These are phyloP conservation scores for Plasmodium vinckei DNA, from an alignment of 169 alveolate species.

Conservation along the genomic window DNA sequence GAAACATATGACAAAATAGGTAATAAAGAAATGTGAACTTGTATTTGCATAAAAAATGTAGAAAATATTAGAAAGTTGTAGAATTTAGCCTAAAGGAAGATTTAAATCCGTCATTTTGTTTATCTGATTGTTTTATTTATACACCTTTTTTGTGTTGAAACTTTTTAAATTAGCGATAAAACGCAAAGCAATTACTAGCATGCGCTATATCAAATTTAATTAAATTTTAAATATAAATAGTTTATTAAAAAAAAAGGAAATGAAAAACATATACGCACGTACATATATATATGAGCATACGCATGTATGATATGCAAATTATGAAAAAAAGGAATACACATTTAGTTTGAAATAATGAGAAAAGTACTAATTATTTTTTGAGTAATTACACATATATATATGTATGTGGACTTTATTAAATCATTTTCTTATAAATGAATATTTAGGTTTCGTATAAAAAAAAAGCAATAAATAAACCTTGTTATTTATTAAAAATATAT, in stretches of 20 bases:
- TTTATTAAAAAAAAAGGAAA: constrained; percentile 15
- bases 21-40: constrained; percentile 8
- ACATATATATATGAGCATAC: constrained; percentile 9
- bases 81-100: background rate
- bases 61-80: background rate
- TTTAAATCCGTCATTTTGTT: background rate
- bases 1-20: constrained; percentile 2
- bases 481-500: constrained; percentile 2
- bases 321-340: constrained; percentile 16
- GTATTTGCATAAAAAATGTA: background rate
- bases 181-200: constrained; percentile 13
- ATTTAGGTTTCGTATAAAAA: constrained; percentile 11
- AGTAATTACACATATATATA: constrained; percentile 3
- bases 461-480: constrained; percentile 18
- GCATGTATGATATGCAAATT: constrained; percentile 16
- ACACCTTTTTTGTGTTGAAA: constrained; percentile 9
- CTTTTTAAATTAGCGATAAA: constrained; percentile 60
- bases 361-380: constrained; percentile 10
- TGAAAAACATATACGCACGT: constrained; percentile 6
- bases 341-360: constrained; percentile 6
- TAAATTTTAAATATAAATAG: constrained; percentile 26
- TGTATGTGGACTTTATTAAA: background rate
- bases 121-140: background rate
- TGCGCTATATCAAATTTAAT: constrained; percentile 28
- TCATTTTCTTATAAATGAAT: constrained; percentile 1